Base-by-base conservation (phyloP, 164 flowering plant genomes). In the Liquidambar formosana region DNA sequence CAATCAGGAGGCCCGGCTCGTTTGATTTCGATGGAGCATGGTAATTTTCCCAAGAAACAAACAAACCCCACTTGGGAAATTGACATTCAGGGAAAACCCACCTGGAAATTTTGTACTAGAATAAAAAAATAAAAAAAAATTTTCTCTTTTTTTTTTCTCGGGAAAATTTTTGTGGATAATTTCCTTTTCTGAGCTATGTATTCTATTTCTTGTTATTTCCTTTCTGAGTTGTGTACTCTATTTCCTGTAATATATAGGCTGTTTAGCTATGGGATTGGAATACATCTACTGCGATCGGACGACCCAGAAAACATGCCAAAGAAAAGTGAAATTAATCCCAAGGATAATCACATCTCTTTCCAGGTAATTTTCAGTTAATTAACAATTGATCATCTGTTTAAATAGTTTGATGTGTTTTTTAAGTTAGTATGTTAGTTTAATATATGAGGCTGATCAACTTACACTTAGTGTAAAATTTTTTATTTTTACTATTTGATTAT, bases 21-120 rank as follows among this genome's bases (percentile, higher is more conserved):
- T 89, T 91, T 52, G 83, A 89, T 74, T 91, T 91, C 61, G 81
- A 89, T 65, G 97, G 97, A 45, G 93, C 94, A 46, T 91, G 97
- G 94, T 87, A 83, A 72, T 46, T 43, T 27, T 66, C 57, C 22
- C 22, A 16, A n/a, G 47, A 15, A 62, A 10, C 44, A 56, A 57
- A 45, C 25, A 47, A 54, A 18, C 26, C 16, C 48, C 25, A 8
- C 28, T 13, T n/a, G 65, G 23, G 18, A 10, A 12, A 26, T 33
- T 19, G 45, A 0, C 33, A 4, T 60, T 18, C 3, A 16, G 15
- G 19, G 44, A 33, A 44, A 26, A 23, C 46, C 63, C 63, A 18
- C 1, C 26, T 28, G 2, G 63, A 19, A 16, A n/a, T 33, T 9
- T 2, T 60, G 57, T 18, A 18, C 6, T 51, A 6, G 54, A 25